A percentile compares a stretch with the other conserved stretches of the same genome.
Evolutionary conservation across 176 grass and related monocot genomes (phyloP).

Genomic region (Urochloa ruziziensis): DNA sequence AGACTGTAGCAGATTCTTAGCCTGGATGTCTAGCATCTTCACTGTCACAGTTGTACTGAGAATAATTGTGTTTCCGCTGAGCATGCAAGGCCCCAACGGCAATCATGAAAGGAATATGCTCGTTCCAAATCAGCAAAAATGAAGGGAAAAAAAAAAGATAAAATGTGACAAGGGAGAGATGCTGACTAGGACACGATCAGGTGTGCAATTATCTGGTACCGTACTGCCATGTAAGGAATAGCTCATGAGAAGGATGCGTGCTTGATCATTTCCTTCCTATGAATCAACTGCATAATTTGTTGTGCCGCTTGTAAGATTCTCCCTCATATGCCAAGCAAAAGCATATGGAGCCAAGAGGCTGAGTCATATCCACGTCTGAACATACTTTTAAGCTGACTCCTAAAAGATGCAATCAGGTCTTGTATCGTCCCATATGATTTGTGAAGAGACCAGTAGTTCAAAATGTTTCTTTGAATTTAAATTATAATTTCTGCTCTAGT

Average conservation of each 20-base stretch:
- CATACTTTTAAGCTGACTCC: background rate
- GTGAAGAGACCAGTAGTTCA: background rate
- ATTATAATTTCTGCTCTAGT: background rate
- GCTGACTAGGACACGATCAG: constrained; percentile 25
- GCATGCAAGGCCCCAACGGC: constrained; percentile 12
- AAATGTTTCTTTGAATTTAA: background rate
- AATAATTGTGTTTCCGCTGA: constrained; percentile 20
- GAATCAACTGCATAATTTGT: constrained; percentile 25
- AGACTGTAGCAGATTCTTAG: constrained; percentile 14
- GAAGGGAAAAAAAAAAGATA: too few relatives aligned
- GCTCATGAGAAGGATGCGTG: background rate
- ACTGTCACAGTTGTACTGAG: constrained; percentile 3
- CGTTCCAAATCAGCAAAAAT: constrained; percentile 23
- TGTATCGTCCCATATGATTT: background rate
- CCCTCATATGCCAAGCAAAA: constrained; percentile 3
- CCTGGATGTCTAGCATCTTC: background rate
- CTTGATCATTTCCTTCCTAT: background rate
- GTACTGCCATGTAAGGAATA: constrained; percentile 21
- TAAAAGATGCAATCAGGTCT: background rate
- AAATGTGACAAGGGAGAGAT: background rate
- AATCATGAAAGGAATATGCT: constrained; percentile 32
- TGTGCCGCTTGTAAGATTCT: constrained; percentile 20
- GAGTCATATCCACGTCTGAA: constrained; percentile 4
- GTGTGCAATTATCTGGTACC: background rate
- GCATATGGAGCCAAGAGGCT: constrained; percentile 7